A percentile compares a stretch with the other conserved stretches of the same genome.
Evolutionary conservation across 1,284 basidiomycete species (phyloP).

Genomic region (Hemileia vastatrix): DNA sequence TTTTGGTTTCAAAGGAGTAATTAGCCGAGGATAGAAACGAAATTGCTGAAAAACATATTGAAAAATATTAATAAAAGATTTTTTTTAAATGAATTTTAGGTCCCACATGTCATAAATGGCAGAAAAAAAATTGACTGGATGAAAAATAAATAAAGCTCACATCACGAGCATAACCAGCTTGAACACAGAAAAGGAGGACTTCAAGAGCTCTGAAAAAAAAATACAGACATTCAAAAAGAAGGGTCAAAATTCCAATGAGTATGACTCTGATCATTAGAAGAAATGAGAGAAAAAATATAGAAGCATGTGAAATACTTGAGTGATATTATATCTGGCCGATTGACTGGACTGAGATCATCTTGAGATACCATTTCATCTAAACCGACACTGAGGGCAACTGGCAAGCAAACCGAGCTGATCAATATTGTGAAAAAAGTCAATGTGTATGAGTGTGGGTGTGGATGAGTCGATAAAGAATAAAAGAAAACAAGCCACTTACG

Average conservation of each 20-base stretch:
- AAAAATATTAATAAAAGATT: too few species aligned
- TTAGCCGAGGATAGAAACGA: constrained; percentile 11
- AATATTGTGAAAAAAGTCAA: background rate
- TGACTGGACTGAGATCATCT: too few species aligned
- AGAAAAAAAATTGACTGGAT: background rate
- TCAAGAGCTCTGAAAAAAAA: constrained; percentile 12
- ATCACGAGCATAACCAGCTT: constrained; percentile 19
- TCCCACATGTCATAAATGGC: background rate
- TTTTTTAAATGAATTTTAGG: too few species aligned
- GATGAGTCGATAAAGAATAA: background rate
- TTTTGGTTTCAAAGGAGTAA: constrained; percentile 1
- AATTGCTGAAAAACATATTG: too few species aligned
- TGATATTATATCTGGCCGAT: constrained; percentile 9
- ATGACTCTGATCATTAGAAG: background rate
- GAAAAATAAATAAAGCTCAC: background rate
- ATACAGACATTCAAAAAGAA: background rate
- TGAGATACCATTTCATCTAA: constrained; percentile 9
- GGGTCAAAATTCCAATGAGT: background rate
- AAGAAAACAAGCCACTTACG: background rate
- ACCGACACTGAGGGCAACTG: background rate
- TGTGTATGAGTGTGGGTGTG: background rate
- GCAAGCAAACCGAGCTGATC: constrained; percentile 12
- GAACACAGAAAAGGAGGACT: constrained; percentile 8
- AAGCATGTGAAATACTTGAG: too few species aligned
- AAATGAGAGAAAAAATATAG: too few species aligned